phyloP scores from a whole-genome alignment of 345 rosid genomes.

The Linum trigynum region DNA sequence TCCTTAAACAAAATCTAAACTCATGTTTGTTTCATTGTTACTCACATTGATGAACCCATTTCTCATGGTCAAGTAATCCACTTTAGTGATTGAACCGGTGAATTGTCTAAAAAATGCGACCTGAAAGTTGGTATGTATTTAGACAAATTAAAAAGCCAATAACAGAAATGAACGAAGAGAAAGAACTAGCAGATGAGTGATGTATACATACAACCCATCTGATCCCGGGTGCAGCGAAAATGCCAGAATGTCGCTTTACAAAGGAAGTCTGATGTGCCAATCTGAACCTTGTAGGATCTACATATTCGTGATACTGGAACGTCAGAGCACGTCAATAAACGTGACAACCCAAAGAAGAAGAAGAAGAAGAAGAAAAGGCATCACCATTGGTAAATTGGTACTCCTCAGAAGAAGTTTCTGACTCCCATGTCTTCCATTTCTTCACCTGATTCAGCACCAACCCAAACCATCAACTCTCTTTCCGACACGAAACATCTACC shows the following conservation, averaged over 20 bases:
- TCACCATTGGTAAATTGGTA: conserved; percentile 1
- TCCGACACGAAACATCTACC: not conserved
- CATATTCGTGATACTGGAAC: not conserved
- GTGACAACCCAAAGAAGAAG: not conserved
- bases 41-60: conserved; percentile 5
- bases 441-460: not conserved
- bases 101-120: conserved; percentile 2
- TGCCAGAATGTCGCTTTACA: conserved; percentile 3
- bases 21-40: not conserved
- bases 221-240: conserved; percentile 1
- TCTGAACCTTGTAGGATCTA: conserved; percentile 4
- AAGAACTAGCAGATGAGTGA: not conserved
- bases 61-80: conserved; percentile 3
- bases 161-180: not conserved
- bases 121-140: not conserved
- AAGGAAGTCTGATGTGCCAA: conserved; percentile 3
- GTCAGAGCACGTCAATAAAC: not conserved
- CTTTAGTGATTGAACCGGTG: not conserved
- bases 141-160: not conserved
- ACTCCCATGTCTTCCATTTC: conserved; percentile 5
- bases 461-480: not conserved
- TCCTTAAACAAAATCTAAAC: not conserved
- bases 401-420: conserved; percentile 1
- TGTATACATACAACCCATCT: not conserved
- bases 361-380: not conserved